Evolutionary conservation across 1,284 basidiomycete species (phyloP).

Genomic region (Thecaphora thlaspeos): DNA sequence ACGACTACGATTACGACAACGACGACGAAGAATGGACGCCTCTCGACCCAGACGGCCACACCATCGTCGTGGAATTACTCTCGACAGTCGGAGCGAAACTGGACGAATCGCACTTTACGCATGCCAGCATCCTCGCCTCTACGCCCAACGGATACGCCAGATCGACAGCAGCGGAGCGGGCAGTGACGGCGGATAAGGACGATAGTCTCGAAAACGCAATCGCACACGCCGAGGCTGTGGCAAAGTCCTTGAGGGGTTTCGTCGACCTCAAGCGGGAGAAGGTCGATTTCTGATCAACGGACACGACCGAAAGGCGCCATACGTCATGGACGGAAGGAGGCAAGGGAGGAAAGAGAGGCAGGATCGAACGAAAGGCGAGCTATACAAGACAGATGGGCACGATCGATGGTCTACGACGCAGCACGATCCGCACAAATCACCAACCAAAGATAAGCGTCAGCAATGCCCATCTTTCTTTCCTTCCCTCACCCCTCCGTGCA

Average conservation of each 20-base stretch:
- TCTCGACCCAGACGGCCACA: conserved; percentile 21
- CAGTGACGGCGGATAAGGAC: conserved; percentile 4
- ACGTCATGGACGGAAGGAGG: too few species aligned
- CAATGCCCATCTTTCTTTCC: background rate
- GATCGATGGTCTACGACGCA: conserved; percentile 5
- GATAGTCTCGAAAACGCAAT: conserved; percentile 25
- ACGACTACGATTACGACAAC: conserved; percentile 10
- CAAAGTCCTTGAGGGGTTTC: conserved; percentile 14
- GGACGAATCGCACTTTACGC: conserved; percentile 26
- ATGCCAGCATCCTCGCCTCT: conserved; percentile 2
- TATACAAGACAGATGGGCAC: conserved; percentile 19
- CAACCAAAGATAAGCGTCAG: too few species aligned
- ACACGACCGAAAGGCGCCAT: too few species aligned
- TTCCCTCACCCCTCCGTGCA: background rate
- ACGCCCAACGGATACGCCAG: conserved; percentile 1
- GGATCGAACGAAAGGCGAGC: too few species aligned
- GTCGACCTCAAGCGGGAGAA: conserved; percentile 17
- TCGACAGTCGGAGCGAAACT: conserved; percentile 17
- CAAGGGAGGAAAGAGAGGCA: too few species aligned
- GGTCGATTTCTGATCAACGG: background rate
- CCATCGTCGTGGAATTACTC: conserved; percentile 21
- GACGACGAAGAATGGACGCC: conserved; percentile 7
- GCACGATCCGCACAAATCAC: too few species aligned
- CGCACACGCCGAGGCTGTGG: conserved; percentile 18
- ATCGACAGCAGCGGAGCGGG: background rate